Conservation (phyloP, 2,329 filamentous ascomycete genomes). For the Claviceps capensis region DNA sequence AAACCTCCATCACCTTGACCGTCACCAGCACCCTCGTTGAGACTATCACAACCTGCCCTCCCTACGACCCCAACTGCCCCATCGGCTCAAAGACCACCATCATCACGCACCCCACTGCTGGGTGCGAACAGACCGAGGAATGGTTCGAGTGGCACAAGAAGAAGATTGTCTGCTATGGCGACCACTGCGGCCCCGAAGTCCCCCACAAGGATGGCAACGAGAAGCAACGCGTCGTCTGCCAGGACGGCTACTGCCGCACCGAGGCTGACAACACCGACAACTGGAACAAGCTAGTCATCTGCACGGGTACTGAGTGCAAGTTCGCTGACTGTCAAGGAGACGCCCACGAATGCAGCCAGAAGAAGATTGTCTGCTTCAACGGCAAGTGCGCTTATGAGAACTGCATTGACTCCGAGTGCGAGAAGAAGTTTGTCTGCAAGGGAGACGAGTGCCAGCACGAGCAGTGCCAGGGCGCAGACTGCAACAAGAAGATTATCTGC, state of each 20-base stretch:
- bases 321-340: slow-evolving; percentile 11
- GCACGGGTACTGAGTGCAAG: slow-evolving; percentile 16
- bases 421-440: slow-evolving; percentile 21
- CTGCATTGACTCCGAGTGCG: slow-evolving; percentile 16
- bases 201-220: slow-evolving; percentile 14
- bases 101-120: slow-evolving; percentile 11
- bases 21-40: slow-evolving; percentile 14
- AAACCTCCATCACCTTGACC: slow-evolving; percentile 11
- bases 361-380: slow-evolving; percentile 22
- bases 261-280: slow-evolving; percentile 13
- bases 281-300: slow-evolving; percentile 18
- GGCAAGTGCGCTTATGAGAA: slow-evolving; percentile 17
- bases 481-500: slow-evolving; percentile 18
- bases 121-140: background rate
- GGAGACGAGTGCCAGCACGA: slow-evolving; percentile 17
- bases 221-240: slow-evolving; percentile 20
- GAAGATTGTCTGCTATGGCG: slow-evolving; percentile 23
- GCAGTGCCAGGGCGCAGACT: slow-evolving; percentile 16
- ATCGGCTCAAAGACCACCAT: slow-evolving; percentile 11
- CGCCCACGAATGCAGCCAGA: slow-evolving; percentile 10
- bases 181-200: slow-evolving; percentile 17
- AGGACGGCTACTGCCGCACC: slow-evolving; percentile 14
- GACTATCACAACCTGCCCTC: slow-evolving; percentile 18
- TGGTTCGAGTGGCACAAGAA: slow-evolving; percentile 14
- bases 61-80: slow-evolving; percentile 13